Base-by-base conservation (phyloP, 176 grass and related monocot species). In the Eragrostis nindensis region DNA sequence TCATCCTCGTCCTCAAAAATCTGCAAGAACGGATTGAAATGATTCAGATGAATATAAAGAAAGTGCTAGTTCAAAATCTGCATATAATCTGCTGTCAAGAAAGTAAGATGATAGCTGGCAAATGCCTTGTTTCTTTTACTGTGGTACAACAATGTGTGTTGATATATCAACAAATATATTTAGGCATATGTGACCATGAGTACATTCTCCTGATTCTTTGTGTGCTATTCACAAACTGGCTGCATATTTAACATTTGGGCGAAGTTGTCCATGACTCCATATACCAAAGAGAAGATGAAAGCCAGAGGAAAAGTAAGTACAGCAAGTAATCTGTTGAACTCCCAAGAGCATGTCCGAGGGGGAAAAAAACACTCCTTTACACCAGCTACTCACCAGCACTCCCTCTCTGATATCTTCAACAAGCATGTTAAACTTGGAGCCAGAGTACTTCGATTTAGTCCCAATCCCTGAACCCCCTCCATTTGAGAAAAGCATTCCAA, bases 391-490 rank as follows among this genome's bases (percentile, higher is more conserved):
- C 86, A 98, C 92, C 81, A 98, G 88, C 62, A 98, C 90, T 50
- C 96, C 96, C 43, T 95, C 96, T 80, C 88, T 95, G 76, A 98
- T 86, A 89, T 98, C 96, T 91, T 98, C 96, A 53, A 98, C 96
- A 47, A 89, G 76, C 96, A 98, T 98, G 53, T 89, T 90, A 77
- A 98, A 98, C 48, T 92, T 94, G 71, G 93, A 76, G 22, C 76
- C 92, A 66, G 88, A 91, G 75, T 78, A 84, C 80, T 89, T 98
- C 26, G 86, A 78, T 79, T 91, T 95, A 83, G 70, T 90, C 36
- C 90, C 88, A 52, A 93, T 55, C 80, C 66, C 86, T 54, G 88
- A 87, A 21, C 72, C 69, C 32, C 78, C 68, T 71, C 90, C 88
- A 61, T 93, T 95, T 32, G 88, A 93, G 82, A 98, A 98, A 19